Evolutionary conservation across 305 asterid genomes (phyloP), one percentile per base, ranked within the genome.

Genomic region (Euphrasia arctica): DNA sequence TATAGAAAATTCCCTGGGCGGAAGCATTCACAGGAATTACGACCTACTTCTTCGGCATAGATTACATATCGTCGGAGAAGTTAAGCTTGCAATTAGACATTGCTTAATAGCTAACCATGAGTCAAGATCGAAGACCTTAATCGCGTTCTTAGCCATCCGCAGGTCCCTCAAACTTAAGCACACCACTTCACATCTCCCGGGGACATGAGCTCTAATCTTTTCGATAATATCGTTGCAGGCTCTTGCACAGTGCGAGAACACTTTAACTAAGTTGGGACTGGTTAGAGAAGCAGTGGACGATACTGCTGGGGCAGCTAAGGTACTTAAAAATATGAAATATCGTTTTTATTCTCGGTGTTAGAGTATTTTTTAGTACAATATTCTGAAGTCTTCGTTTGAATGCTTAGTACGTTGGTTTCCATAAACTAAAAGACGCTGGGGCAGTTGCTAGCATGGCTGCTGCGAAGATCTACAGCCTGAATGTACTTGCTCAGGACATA

Each of bases 281-380:
- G 99, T 90, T 64, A 82, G 96, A 79, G 97, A 90, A 86, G 95
- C 96, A 57, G 96, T 85, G 69, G 99, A 93, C 75, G 99, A 93
- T 74, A 93, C 99, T 67, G 99, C 99, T 76, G 99, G 97, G 10
- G 56, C 56, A 13, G 54, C 54, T 48, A 39, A 39, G 43, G 43
- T 39, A 39, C 22, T 18, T 39, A 1, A 7, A 7, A 39, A n/a
- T 39, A 39, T 39, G 43, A 36, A 36, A 18, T 18, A 39, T 39
- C 9, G 10, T 39, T 6, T 5, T 39, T 39, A 39, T 39, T 39
- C 43, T 39, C 10, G 9, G 43, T 39, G 9, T 39, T 8, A 45
- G 9, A 11, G 51, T 3, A n/a, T 10, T 18, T 45, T 45, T 45
- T 4, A 45, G 3, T 45, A 45, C 51, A 2, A 45, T 45, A 45